phyloP scores from a whole-genome alignment of 2,329 filamentous ascomycete species.

The Pseudogymnoascus sp. region DNA sequence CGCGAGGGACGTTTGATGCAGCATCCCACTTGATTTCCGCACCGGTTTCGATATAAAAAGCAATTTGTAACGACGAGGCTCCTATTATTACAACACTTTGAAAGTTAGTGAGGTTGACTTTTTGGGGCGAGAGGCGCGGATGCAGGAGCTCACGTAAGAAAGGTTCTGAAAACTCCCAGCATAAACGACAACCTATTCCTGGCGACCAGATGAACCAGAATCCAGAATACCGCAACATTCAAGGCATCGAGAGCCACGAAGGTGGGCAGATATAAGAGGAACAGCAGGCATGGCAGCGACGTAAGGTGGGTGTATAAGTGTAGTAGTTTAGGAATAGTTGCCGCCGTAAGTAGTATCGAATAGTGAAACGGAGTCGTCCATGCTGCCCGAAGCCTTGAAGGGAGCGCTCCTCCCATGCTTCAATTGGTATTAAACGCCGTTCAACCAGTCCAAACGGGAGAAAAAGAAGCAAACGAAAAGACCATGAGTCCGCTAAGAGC shows the following conservation, averaged over 20 bases:
- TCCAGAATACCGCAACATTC: constrained; percentile 25
- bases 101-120: background rate
- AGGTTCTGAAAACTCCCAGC: background rate
- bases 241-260: constrained; percentile 30
- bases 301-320: constrained; percentile 13
- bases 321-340: constrained; percentile 13
- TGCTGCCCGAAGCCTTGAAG: constrained; percentile 2
- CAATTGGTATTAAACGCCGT: too few species aligned
- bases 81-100: constrained; percentile 23
- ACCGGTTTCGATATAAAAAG: constrained; percentile 34
- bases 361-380: constrained; percentile 14
- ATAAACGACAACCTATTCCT: constrained; percentile 15
- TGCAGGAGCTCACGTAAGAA: constrained; percentile 8
- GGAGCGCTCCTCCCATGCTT: too few species aligned
- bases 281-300: constrained; percentile 15
- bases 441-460: too few species aligned
- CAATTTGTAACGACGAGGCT: constrained; percentile 30
- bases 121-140: background rate
- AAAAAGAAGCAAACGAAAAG: too few species aligned
- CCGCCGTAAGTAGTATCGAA: constrained; percentile 14
- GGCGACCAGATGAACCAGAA: constrained; percentile 26
- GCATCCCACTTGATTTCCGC: constrained; percentile 33
- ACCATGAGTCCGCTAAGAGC: too few species aligned
- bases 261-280: constrained; percentile 32
- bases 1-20: constrained; percentile 28